Percentiles rank a stretch among this genome's conserved stretches.
phyloP scores from a whole-genome alignment of 768 basidiomycete species.

The Myochromella boudieri region DNA sequence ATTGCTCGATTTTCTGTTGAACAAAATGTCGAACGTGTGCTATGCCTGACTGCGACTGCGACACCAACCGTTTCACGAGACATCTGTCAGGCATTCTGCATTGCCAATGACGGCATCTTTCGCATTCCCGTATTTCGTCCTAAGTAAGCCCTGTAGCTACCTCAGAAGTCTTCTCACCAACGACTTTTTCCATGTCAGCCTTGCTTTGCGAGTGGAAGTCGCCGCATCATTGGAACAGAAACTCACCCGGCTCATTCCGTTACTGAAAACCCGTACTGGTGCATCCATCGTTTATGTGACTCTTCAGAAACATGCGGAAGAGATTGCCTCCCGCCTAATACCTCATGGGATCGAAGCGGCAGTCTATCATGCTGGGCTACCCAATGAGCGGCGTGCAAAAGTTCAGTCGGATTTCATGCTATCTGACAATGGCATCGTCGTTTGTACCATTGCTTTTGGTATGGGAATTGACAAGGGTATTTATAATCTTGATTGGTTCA shows the following conservation, averaged over 20 bases:
- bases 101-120: constrained; percentile 13
- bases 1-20: constrained; percentile 16
- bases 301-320: constrained; percentile 14
- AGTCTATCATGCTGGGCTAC: constrained; percentile 16
- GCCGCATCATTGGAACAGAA: constrained; percentile 11
- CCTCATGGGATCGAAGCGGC: constrained; percentile 12
- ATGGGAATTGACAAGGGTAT: constrained; percentile 17
- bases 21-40: constrained; percentile 13
- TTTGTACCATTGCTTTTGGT: constrained; percentile 16
- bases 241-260: constrained; percentile 9
- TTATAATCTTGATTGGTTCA: not conserved
- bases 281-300: constrained; percentile 18
- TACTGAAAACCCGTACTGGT: constrained; percentile 9
- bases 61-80: constrained; percentile 11
- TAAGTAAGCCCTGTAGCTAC: constrained; percentile 13
- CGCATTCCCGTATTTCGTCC: constrained; percentile 13
- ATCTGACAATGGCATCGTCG: constrained; percentile 10
- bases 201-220: constrained; percentile 10
- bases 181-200: too few relatives aligned
- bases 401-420: constrained; percentile 11
- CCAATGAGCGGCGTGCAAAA: constrained; percentile 8
- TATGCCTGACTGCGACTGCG: constrained; percentile 17
- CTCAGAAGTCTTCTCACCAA: too few relatives aligned
- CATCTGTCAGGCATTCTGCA: constrained; percentile 11
- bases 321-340: constrained; percentile 3